Conservation (phyloP, 805 yeast species). For the Nakazawaea pomicola region DNA sequence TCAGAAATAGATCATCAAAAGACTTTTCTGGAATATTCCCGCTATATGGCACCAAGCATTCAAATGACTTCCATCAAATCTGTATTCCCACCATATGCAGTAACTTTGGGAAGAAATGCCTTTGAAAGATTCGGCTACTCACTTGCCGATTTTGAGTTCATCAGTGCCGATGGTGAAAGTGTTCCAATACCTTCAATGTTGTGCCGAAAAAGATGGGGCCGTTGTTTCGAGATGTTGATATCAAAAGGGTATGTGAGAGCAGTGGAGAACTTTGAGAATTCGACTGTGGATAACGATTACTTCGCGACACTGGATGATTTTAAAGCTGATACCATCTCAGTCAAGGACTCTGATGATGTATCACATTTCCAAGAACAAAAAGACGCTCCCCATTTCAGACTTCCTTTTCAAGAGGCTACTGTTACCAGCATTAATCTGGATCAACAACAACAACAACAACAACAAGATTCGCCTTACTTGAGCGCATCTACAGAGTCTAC, state of each 20-base stretch:
- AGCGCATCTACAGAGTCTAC: neutral
- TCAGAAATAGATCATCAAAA: conserved; percentile 10
- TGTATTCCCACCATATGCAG: conserved; percentile 72
- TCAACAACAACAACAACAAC: conserved; percentile 19
- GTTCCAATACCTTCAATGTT: conserved; percentile 57
- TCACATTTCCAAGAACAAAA: neutral
- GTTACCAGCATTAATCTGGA: conserved; percentile 10
- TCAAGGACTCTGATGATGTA: neutral
- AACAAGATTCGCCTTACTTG: neutral
- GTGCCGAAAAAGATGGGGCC: conserved; percentile 73
- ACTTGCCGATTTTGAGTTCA: conserved; percentile 66
- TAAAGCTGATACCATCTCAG: conserved; percentile 11
- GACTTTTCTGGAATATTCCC: conserved; percentile 65
- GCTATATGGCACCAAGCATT: conserved; percentile 68
- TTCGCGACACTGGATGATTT: neutral
- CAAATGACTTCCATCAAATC: conserved; percentile 63
- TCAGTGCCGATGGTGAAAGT: conserved; percentile 66
- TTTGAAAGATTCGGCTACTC: conserved; percentile 61
- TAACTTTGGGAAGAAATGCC: conserved; percentile 72
- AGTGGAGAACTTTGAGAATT: conserved; percentile 23
- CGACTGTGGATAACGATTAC: neutral
- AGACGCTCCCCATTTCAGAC: conserved; percentile 54
- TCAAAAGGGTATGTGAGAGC: conserved; percentile 64
- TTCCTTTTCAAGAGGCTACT: conserved; percentile 77
- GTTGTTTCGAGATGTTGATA: conserved; percentile 56